Evolutionary conservation across 257 asterid genomes (phyloP).

Genomic region (Fraxinus anomala): DNA sequence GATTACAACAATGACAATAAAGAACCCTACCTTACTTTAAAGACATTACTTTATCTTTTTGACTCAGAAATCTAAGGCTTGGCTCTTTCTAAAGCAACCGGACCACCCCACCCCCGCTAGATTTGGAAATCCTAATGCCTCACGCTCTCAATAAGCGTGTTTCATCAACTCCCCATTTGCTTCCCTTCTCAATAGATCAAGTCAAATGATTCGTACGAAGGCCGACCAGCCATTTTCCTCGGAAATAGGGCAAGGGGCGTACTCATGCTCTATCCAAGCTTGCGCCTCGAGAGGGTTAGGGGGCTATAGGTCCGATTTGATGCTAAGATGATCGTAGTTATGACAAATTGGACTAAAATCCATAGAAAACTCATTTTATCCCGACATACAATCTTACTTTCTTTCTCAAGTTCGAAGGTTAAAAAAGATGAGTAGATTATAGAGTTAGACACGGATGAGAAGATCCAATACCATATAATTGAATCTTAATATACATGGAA

Average conservation of each 20-base stretch:
- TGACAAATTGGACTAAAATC: too few species aligned
- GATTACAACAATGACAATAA: slow-evolving; percentile 14
- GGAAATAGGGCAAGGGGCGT: too few species aligned
- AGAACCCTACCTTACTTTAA: background rate
- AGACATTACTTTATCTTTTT: background rate
- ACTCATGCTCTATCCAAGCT: too few species aligned
- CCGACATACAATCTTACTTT: background rate
- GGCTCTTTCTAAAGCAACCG: background rate
- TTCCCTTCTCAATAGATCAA: background rate
- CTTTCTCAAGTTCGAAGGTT: background rate
- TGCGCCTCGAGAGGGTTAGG: too few species aligned
- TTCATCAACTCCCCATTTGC: background rate
- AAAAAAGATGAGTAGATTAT: background rate
- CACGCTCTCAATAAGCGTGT: background rate
- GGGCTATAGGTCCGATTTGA: too few species aligned
- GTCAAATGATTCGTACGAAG: background rate
- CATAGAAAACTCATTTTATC: too few species aligned
- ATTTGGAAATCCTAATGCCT: background rate
- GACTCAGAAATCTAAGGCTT: slow-evolving; percentile 11
- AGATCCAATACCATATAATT: too few species aligned
- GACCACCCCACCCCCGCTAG: background rate
- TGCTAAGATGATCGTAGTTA: too few species aligned
- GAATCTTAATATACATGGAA: background rate
- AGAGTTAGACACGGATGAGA: background rate
- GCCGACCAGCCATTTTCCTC: too few species aligned